Evolutionary conservation across 169 alveolate species (phyloP).

Genomic region (Cryptosporidium sp.): DNA sequence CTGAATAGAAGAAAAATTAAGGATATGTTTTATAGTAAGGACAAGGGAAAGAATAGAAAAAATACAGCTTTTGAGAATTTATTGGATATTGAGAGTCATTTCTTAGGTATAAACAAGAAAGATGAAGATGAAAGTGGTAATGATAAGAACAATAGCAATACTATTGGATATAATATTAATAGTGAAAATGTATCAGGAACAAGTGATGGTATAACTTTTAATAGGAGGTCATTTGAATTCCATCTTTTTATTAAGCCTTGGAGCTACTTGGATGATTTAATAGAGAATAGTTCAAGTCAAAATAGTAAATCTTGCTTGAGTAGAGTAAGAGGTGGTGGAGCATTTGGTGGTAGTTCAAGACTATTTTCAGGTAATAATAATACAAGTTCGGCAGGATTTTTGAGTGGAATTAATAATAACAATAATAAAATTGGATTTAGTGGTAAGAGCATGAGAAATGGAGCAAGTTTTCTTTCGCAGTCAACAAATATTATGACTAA

Average conservation of each 20-base stretch:
- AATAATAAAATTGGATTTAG: neutral
- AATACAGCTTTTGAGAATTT: neutral
- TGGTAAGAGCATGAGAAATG: neutral
- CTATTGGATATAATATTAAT: neutral
- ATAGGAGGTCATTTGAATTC: conserved; percentile 18
- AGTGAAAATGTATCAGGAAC: neutral
- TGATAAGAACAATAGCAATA: neutral
- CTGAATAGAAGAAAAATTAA: neutral
- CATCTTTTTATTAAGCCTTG: conserved; percentile 16
- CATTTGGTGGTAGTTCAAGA: neutral
- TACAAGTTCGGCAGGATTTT: neutral
- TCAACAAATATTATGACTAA: neutral
- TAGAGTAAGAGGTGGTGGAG: neutral
- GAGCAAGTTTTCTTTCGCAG: neutral
- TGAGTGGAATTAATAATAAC: neutral
- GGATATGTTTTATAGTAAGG: neutral
- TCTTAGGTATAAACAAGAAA: conserved; percentile 9
- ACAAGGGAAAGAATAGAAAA: neutral
- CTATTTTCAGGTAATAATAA: neutral
- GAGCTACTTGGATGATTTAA: neutral
- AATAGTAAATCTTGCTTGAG: neutral
- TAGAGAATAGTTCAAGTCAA: neutral
- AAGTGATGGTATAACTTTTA: neutral
- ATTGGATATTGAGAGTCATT: conserved; percentile 14
- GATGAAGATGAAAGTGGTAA: neutral